These are phyloP conservation scores for Triadica sebifera DNA, from an alignment of 345 rosid species.

Conservation along the genomic window DNA sequence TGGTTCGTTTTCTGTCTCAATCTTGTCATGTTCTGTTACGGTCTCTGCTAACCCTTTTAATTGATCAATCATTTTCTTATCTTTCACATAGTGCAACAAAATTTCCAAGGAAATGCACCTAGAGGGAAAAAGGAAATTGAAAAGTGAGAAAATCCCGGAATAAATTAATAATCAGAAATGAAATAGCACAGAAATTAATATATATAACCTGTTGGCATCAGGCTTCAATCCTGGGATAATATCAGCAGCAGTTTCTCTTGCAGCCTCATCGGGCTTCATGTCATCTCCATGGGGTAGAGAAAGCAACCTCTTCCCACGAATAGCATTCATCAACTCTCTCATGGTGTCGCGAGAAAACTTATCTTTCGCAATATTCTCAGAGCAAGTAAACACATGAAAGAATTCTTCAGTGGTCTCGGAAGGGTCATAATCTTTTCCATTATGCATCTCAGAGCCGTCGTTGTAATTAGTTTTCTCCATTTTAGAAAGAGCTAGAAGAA, in stretches of 20 bases:
- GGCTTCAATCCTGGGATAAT: conserved; percentile 28
- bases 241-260: conserved; percentile 53
- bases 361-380: conserved; percentile 10
- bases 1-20: neutral
- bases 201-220: neutral
- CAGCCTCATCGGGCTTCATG: conserved; percentile 45
- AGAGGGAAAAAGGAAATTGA: neutral
- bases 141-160: neutral
- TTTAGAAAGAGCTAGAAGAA: conserved; percentile 36
- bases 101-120: conserved; percentile 63
- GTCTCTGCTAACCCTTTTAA: conserved; percentile 53
- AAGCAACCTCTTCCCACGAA: conserved; percentile 40
- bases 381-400: neutral
- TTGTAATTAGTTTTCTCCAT: conserved; percentile 25
- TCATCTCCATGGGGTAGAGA: conserved; percentile 31
- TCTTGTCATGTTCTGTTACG: conserved; percentile 10
- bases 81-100: conserved; percentile 50
- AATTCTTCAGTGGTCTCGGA: neutral
- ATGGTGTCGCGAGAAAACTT: conserved; percentile 63
- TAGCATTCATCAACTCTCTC: conserved; percentile 51
- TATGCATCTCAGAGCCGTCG: neutral
- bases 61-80: conserved; percentile 41
- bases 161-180: neutral
- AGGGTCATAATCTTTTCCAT: neutral
- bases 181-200: neutral